Conservation (phyloP, 2,329 filamentous ascomycete species). For the Pseudogymnoascus sp. region DNA sequence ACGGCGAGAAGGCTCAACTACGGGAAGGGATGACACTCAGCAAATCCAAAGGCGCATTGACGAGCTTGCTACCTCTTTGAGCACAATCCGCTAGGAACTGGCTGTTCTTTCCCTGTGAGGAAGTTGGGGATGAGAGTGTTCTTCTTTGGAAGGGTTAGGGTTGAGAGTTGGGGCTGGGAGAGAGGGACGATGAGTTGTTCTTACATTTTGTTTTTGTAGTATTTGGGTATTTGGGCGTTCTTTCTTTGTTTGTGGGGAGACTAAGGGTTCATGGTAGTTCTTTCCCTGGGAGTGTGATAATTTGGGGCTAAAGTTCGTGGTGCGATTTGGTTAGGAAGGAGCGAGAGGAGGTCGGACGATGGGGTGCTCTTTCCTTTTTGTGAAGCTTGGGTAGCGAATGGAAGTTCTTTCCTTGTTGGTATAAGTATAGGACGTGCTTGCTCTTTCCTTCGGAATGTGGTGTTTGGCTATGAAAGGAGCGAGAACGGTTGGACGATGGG, state of each 20-base stretch:
- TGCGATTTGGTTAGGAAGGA: too few relatives aligned
- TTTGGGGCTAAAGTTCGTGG: too few relatives aligned
- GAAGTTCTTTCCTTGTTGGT: background rate
- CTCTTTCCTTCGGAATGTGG: background rate
- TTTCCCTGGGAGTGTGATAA: too few relatives aligned
- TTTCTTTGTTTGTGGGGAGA: background rate
- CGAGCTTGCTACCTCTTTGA: slow-evolving; percentile 72
- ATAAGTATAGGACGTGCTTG: background rate
- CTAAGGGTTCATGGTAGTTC: too few relatives aligned
- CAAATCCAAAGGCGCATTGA: slow-evolving; percentile 89
- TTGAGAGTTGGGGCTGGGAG: background rate
- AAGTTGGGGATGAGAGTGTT: background rate
- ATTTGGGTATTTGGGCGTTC: background rate
- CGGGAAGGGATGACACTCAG: slow-evolving; percentile 87
- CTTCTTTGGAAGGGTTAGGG: background rate
- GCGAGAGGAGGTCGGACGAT: background rate
- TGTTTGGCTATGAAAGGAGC: background rate
- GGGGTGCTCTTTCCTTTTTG: background rate
- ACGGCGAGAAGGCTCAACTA: slow-evolving; percentile 50
- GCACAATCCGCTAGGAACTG: slow-evolving; percentile 70
- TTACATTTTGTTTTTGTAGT: background rate
- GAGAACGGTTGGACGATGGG: background rate
- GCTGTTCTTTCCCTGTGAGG: background rate
- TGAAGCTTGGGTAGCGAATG: background rate
- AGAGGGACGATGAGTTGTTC: background rate